Evolutionary conservation across 192 early-diverging fungal species (phyloP), one percentile per base, ranked within the genome.

Genomic region (Radiomyces spectabilis): DNA sequence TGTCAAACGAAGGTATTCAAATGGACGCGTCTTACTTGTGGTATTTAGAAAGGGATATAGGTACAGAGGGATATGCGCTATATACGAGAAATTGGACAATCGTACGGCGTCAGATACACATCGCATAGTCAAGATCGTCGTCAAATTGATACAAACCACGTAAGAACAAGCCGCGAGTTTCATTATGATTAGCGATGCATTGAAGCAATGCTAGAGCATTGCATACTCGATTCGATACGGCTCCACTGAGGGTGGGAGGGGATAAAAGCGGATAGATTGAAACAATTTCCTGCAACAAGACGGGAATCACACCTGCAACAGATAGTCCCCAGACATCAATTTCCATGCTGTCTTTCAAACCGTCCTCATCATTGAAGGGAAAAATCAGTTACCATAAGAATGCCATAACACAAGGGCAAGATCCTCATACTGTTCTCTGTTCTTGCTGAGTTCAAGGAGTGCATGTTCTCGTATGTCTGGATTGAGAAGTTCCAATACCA

Each of bases 41-140:
- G 94, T 98, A 75, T 94, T 97, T 42, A 98, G 77, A 67, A 95
- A 97, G 25, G 95, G 95, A 47, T 98, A 98, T n/a, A 98, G 81
- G 53, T 96, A 93, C 53, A 95, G 77, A 0, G 94, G 93, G 53
- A 98, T 92, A 62, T 97, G 93, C 24, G 95, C 93, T 76, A 70
- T 0, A 48, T 81, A 50, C 68, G 68, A 39, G 66, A 58, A 35
- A 66, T 10, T 3, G 10, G 38, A 34, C 15, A 22, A 52, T 46
- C 9, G n/a, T n/a, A n/a, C n/a, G n/a, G n/a, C n/a, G n/a, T n/a
- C n/a, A n/a, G n/a, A n/a, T n/a, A n/a, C n/a, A n/a, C n/a, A n/a
- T n/a, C n/a, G n/a, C n/a, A n/a, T n/a, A n/a, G n/a, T n/a, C n/a
- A n/a, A n/a, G n/a, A n/a, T n/a, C n/a, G n/a, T n/a, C n/a, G n/a